These are phyloP conservation scores for Beverwykella pulmonaria DNA, from an alignment of 495 filamentous ascomycete species.

Conservation along the genomic window DNA sequence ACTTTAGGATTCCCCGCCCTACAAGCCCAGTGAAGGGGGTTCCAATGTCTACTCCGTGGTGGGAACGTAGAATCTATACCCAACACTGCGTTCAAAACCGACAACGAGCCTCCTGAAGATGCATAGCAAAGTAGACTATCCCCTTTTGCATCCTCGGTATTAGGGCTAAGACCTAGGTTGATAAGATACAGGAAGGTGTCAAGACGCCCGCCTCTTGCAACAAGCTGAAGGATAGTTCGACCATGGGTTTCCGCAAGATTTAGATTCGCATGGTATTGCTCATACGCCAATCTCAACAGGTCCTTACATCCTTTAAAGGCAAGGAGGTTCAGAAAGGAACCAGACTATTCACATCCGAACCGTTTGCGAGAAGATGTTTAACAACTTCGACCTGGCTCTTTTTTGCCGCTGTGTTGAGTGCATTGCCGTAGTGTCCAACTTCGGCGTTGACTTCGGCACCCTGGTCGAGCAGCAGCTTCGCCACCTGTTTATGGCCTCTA, in stretches of 20 bases:
- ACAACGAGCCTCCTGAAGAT: conserved; percentile 2
- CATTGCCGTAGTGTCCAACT: too few species aligned
- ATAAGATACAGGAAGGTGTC: conserved; percentile 7
- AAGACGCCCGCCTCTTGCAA: conserved; percentile 5
- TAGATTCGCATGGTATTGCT: neutral
- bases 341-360: neutral
- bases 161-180: conserved; percentile 2
- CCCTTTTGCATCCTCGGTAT: conserved; percentile 1
- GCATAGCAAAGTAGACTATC: conserved; percentile 8
- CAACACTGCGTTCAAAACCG: neutral
- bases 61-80: neutral
- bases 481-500: too few species aligned
- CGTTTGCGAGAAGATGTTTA: neutral
- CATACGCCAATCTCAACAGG: neutral
- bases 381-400: neutral
- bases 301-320: neutral
- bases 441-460: too few species aligned
- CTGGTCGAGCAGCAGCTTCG: too few species aligned
- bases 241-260: conserved; percentile 1
- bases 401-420: neutral
- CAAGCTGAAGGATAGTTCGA: conserved; percentile 11
- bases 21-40: conserved; percentile 11
- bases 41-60: neutral
- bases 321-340: neutral
- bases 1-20: conserved; percentile 9